Evolutionary conservation across 331 rosid species (phyloP), one percentile per base, ranked within the genome.

Genomic region (Malus hybrid): DNA sequence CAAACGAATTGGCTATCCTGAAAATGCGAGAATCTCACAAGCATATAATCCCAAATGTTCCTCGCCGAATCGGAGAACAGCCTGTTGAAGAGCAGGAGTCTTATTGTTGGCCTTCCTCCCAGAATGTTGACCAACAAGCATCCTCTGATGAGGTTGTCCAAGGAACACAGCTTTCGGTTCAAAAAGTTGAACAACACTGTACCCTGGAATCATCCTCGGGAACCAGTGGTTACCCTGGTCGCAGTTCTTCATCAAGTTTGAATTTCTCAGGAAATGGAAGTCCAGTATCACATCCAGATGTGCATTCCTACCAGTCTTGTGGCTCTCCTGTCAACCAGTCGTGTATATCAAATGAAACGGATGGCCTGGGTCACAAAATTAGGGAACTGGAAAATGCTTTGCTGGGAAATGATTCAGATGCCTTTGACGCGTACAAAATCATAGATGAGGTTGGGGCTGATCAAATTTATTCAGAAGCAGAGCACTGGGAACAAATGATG

Each of bases 361-460:
- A 84, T 82, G 96, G 83, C 81, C 73, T 93, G 85, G 83, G 84
- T 82, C 93, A 85, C 86, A 93, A 90, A 87, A 87, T 90, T 74
- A 80, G 88, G 73, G 98, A 93, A 79, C 81, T 93, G 22, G 98
- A 93, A 82, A 87, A 81, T 57, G 90, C 79, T 71, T 89, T 93
- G 93, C 86, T 87, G 11, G 98, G 93, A 80, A 68, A 84, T 56
- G 95, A 89, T 77, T 68, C 76, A 9, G 91, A 90, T 69, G 57
- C 66, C 70, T 78, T 78, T 57, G 93, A 84, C 18, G 44, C 70
- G 33, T 80, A 68, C 50, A 70, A 72, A 50, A 15, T 79, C 55
- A 50, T 73, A 57, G 73, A 76, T 70, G 83, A 80, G 24, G 73
- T 73, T 46, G 78, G 76, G 71, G 69, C 65, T 33, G 71, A 83